Conservation (phyloP, 805 yeast species). For the Metschnikowia kofuensis region DNA sequence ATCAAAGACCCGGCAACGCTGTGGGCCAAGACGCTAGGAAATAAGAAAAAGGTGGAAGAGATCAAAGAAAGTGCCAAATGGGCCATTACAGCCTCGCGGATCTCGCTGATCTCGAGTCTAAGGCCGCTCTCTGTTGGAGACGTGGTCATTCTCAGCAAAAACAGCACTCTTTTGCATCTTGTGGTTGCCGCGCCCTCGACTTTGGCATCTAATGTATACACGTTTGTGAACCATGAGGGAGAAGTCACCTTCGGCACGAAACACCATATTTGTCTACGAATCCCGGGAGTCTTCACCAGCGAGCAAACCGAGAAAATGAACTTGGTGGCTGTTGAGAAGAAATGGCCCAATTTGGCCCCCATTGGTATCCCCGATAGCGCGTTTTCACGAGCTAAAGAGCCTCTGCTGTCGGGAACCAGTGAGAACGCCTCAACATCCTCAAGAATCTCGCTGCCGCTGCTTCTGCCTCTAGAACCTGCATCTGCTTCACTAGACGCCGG, state of each 20-base stretch:
- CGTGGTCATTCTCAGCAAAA: constrained; percentile 50
- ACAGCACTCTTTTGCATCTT: constrained; percentile 48
- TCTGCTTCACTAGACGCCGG: constrained; percentile 5
- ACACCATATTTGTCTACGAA: constrained; percentile 44
- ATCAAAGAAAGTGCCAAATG: neutral
- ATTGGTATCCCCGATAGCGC: constrained; percentile 35
- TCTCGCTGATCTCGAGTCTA: constrained; percentile 8
- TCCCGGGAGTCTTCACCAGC: constrained; percentile 52
- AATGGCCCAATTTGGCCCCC: constrained; percentile 33
- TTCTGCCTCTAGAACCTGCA: constrained; percentile 9
- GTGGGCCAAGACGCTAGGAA: constrained; percentile 9
- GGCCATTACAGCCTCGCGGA: constrained; percentile 5
- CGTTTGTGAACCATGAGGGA: constrained; percentile 57
- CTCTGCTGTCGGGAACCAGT: constrained; percentile 18
- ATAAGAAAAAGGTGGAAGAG: neutral
- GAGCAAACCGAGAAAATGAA: constrained; percentile 35
- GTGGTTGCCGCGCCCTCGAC: constrained; percentile 52
- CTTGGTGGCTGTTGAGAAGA: constrained; percentile 24
- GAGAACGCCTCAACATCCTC: neutral
- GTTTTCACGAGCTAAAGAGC: constrained; percentile 22
- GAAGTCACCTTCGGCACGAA: constrained; percentile 47
- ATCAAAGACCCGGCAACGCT: constrained; percentile 8
- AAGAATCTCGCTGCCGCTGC: constrained; percentile 8
- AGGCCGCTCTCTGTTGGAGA: constrained; percentile 52
- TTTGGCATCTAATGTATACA: constrained; percentile 51